Base-by-base conservation (phyloP, 305 asterid species). In the Solanum hybrid region DNA sequence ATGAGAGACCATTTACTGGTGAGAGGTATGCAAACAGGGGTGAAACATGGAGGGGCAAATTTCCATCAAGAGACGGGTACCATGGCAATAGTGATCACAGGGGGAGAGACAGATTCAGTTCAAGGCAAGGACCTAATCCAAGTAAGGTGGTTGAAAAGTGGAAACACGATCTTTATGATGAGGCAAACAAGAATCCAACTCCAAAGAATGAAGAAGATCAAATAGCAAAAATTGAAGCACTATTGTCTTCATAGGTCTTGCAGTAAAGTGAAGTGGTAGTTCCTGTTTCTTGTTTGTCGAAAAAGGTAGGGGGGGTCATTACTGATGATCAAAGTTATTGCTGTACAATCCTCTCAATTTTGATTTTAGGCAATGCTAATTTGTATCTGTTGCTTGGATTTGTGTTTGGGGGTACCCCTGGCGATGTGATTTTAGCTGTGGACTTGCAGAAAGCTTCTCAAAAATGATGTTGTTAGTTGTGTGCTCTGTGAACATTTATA, bases 201-300 rank as follows among this genome's bases (percentile, higher is more conserved):
- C 96, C 95, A 1, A 96, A 94, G 95, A 96, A 94, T 5, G 98
- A 97, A 81, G 99, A 97, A 85, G 99, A 97, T 89, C 94, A 93
- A 90, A 92, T 96, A 88, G 95, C 98, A 6, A 97, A 96, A 91
- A 95, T 96, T n/a, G 99, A 97, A 92, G 96, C 98, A 24, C 95
- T 97, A 16, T 90, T 97, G 93, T 93, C 96, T 73, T 96, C 97
- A 6, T 96, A 93, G 90, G 69, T 56, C 12, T 34, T 84, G 87
- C 20, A 20, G 38, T 75, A 6, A 11, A 26, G 76, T 24, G 22
- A 79, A 3, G 69, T 81, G 36, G 69, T 26, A 14, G 86, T 9
- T 84, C 36, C 29, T 2, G 32, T 84, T 84, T 84, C 73, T 82
- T 40, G 5, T 81, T 80, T 3, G 16, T 16, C 4, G 31, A 42